Evolutionary conservation across 2,329 filamentous ascomycete genomes (phyloP).

Genomic region (Diplodia mutila): DNA sequence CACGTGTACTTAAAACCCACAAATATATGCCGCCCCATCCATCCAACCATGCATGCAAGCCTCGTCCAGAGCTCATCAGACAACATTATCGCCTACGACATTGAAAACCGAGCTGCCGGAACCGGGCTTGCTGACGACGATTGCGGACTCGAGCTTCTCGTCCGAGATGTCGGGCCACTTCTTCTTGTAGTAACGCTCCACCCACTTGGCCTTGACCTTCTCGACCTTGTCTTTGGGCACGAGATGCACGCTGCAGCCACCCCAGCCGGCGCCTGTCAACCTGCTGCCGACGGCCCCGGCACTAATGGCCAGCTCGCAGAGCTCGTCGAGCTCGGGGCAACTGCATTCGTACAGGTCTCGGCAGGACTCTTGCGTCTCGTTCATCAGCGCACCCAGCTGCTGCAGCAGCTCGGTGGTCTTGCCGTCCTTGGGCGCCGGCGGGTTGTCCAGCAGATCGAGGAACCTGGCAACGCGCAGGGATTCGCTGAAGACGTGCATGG

Average conservation of each 20-base stretch:
- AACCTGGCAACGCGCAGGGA: constrained; percentile 85
- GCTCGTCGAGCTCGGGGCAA: constrained; percentile 86
- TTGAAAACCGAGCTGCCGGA: constrained; percentile 60
- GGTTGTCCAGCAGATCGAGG: constrained; percentile 68
- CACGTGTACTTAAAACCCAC: neutral
- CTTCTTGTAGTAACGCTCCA: constrained; percentile 80
- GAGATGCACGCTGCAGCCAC: constrained; percentile 92
- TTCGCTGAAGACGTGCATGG: constrained; percentile 88
- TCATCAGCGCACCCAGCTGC: constrained; percentile 80
- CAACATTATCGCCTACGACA: constrained; percentile 38
- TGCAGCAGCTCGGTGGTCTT: constrained; percentile 68
- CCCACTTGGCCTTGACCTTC: constrained; percentile 75
- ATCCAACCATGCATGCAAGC: neutral
- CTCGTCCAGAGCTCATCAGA: constrained; percentile 31
- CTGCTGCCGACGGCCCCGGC: constrained; percentile 84
- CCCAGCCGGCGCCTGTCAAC: constrained; percentile 94
- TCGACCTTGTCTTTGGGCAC: constrained; percentile 82
- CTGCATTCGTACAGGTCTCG: constrained; percentile 88
- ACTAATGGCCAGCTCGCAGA: constrained; percentile 76
- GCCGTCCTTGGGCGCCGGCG: constrained; percentile 47
- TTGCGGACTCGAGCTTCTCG: constrained; percentile 75
- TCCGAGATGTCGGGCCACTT: constrained; percentile 67
- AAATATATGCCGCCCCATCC: neutral
- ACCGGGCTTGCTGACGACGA: constrained; percentile 87
- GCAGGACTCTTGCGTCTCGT: constrained; percentile 87